Base-by-base conservation (phyloP, 345 rosid species). In the Combretum micranthum region DNA sequence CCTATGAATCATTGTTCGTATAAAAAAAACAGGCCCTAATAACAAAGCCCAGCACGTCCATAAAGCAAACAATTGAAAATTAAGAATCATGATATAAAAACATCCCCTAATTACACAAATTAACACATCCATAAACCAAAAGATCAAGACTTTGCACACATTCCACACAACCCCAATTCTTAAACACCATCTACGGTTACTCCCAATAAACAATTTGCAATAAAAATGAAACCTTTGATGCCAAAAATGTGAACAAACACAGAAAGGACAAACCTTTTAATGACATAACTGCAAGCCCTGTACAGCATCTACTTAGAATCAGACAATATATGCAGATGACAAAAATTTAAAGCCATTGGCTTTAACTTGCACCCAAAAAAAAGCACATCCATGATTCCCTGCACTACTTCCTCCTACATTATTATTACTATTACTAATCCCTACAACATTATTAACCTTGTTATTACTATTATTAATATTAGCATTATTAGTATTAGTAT, bases 291-390 rank as follows among this genome's bases (percentile, higher is more conserved):
- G 51, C 98, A 92, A 50, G 90, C 83, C 67, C 75, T 92, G 77
- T 92, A 92, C 19, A 92, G 87, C 84, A 69, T 83, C 82, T 91
- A 92, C 73, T 86, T 88, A 25, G 83, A 56, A 80, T 91, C 98
- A 20, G 83, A 85, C 17, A 91, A 84, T 51, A 88, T 91, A 71
- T 88, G 98, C 12, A 84, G 73, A 65, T 84, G 86, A 55, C 96
- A 92, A 50, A 82, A 92, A 18, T 79, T 91, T 59, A 91, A 74
- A 48, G 96, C 79, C 97, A 88, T 93, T 13, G 97, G 85, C 67
- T 85, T 88, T 20, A 78, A 59, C 64, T 86, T 88, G 70, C 94
- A 77, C 2, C 97, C 95, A 17, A 58, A 78, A 66, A n/a, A 78
- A 78, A 64, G 69, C 58, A 78, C 89, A 85, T 54, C 78, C 63